These are phyloP conservation scores for Avena eriantha DNA, from an alignment of 176 grass and related monocot genomes.

Conservation along the genomic window DNA sequence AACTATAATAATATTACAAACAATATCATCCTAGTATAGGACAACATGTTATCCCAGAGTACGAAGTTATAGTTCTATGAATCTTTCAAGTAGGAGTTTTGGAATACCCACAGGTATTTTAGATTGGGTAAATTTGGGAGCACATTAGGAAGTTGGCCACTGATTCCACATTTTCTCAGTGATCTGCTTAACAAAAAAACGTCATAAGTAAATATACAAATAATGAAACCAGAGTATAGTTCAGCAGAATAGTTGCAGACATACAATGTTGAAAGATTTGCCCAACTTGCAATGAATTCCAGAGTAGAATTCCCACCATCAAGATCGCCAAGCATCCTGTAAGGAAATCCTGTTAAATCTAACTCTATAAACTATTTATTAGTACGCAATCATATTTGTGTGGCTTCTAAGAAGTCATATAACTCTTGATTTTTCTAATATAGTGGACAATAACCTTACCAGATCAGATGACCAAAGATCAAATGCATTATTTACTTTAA, in stretches of 20 bases:
- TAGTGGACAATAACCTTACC: background rate
- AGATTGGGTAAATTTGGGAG: conserved; percentile 28
- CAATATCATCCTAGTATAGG: conserved; percentile 10
- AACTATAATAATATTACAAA: background rate
- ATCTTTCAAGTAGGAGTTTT: conserved; percentile 18
- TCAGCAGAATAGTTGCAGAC: conserved; percentile 23
- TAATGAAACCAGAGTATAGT: background rate
- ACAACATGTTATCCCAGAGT: background rate
- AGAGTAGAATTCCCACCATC: conserved; percentile 11
- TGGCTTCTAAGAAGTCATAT: background rate
- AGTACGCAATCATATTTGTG: background rate
- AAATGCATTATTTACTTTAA: background rate
- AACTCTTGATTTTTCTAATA: background rate
- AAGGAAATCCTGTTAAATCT: background rate
- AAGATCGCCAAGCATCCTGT: conserved; percentile 68
- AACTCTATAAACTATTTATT: background rate
- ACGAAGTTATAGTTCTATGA: background rate
- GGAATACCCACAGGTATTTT: conserved; percentile 46
- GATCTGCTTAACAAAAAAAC: conserved; percentile 46
- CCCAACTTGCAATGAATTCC: conserved; percentile 39
- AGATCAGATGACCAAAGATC: background rate
- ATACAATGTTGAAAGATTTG: conserved; percentile 52
- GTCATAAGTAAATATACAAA: background rate
- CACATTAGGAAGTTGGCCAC: background rate
- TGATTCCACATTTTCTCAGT: conserved; percentile 46